phyloP scores from a whole-genome alignment of 2,329 filamentous ascomycete genomes.

The Sclerotiophoma versabilis region DNA sequence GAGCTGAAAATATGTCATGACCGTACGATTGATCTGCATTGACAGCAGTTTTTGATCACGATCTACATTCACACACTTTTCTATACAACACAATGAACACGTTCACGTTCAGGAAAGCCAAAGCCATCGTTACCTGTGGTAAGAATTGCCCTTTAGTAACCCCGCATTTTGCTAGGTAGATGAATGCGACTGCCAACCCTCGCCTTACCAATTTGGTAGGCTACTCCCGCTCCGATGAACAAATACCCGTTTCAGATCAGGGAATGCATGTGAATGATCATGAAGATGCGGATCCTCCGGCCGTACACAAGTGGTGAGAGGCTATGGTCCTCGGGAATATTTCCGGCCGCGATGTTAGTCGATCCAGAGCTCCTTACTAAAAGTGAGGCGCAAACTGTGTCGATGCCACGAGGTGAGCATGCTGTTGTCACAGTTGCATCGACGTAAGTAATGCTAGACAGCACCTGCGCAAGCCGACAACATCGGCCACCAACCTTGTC shows the following conservation, averaged over 20 bases:
- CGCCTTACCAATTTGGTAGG: conserved; percentile 10
- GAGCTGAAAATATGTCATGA: neutral
- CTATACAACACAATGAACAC: neutral
- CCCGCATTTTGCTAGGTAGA: conserved; percentile 24
- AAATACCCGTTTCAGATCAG: conserved; percentile 13
- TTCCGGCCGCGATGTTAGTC: no score
- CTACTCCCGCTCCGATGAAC: conserved; percentile 6
- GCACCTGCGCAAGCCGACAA: conserved; percentile 7
- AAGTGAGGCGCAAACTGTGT: neutral
- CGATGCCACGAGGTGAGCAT: conserved; percentile 9
- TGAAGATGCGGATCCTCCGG: conserved; percentile 8
- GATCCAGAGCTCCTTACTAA: neutral
- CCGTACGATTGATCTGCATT: neutral
- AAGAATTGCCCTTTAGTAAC: conserved; percentile 9
- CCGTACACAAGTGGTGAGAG: conserved; percentile 1
- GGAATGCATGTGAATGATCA: conserved; percentile 7
- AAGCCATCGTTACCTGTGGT: conserved; percentile 2
- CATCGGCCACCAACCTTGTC: neutral
- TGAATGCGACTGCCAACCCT: neutral
- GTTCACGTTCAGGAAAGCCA: conserved; percentile 1
- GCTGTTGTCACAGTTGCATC: neutral
- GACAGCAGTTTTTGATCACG: neutral
- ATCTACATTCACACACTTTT: neutral
- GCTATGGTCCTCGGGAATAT: neutral
- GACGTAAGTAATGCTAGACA: conserved; percentile 8